Evolutionary conservation across 345 rosid species (phyloP).

Genomic region (Gossypioides kirkii): DNA sequence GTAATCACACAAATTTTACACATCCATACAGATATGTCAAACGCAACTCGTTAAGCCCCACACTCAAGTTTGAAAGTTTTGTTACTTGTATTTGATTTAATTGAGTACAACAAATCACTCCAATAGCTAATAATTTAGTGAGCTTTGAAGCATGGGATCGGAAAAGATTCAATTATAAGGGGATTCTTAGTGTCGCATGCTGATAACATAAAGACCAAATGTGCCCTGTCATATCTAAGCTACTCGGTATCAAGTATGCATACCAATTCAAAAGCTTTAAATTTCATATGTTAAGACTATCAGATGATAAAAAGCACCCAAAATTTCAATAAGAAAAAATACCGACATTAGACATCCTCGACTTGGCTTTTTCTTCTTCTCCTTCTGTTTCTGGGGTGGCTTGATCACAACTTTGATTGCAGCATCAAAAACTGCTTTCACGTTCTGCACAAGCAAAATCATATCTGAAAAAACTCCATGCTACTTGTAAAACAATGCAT

Average conservation of each 20-base stretch:
- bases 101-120: neutral
- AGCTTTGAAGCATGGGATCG: neutral
- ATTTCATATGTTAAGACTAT: neutral
- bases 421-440: constrained; percentile 91
- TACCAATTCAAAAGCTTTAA: neutral
- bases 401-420: constrained; percentile 91
- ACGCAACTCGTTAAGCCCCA: too few relatives aligned
- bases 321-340: constrained; percentile 3
- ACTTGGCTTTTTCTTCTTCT: constrained; percentile 58
- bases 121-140: neutral
- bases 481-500: neutral
- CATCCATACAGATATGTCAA: too few relatives aligned
- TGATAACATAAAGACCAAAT: neutral
- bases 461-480: neutral
- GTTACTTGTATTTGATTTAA: neutral
- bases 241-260: neutral
- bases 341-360: constrained; percentile 80
- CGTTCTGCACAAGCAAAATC: constrained; percentile 53
- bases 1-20: too few relatives aligned
- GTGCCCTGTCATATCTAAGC: neutral
- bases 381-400: constrained; percentile 70
- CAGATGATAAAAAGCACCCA: constrained; percentile 1
- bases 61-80: neutral
- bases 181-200: neutral
- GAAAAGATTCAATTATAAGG: neutral